Evolutionary conservation across 768 basidiomycete genomes (phyloP), one percentile per base, ranked within the genome.

Genomic region (Pleurotus sapidus): DNA sequence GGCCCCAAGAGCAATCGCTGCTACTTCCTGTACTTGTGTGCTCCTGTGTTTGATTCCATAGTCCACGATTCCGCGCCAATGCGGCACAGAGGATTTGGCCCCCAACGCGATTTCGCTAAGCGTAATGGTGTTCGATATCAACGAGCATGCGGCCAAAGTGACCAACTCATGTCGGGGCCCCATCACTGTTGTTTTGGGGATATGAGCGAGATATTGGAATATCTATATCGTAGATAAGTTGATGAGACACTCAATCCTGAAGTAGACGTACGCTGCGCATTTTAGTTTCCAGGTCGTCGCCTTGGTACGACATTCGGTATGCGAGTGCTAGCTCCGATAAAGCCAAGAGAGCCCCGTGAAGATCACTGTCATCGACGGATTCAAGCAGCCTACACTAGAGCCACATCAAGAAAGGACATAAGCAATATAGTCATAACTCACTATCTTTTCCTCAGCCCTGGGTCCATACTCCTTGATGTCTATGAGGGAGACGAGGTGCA

Each of bases 321-420:
- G 85, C 86, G n/a, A 72, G 67, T 0, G 92, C 85, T 14, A 98
- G 74, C 67, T 94, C 88, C 6, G 80, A 78, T 23, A 98, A 75
- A 1, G 83, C 85, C 20, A 87, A 74, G n/a, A 98, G 71, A 7
- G 81, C 87, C 2, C 96, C 96, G 65, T 98, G 95, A 8, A 95
- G 73, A 64, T 90, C 88, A 17, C 78, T 73, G 11, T 76, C 59
- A 69, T 97, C 94, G 18, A 82, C 67, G 6, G 89, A 87, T 11
- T 78, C 76, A 24, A 89, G 71, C 5, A 93, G 70, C 30, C 70
- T 68, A 2, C 76, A 74, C 91, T 93, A 59, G 9, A 30, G 25
- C 9, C 63, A 27, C 11, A 56, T 47, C 9, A 18, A 25, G 50
- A 25, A 56, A n/a, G 18, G 25, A 34, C 2, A 57, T 27, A 18